Evolutionary conservation across 805 yeast genomes (phyloP), one percentile per base, ranked within the genome.

Genomic region (Hanseniaspora taiwanica): DNA sequence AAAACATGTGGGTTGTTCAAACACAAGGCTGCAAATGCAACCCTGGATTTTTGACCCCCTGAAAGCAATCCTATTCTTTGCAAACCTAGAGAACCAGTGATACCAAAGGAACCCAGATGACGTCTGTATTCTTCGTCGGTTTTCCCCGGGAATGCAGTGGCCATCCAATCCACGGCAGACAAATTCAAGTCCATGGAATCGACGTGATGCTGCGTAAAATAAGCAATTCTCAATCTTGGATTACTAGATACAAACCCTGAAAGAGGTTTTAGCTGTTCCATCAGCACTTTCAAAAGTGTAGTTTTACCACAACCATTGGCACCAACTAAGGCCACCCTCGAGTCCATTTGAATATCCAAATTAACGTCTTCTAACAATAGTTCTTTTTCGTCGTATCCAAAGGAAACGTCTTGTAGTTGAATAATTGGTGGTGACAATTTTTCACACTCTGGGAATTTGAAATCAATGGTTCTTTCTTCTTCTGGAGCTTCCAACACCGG

Each of bases 241-340:
- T 91, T 87, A 47, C 75, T 74, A 18, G 84, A 72, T 17, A 87
- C 80, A 42, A 71, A 68, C 42, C 98, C 98, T n/a, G 64, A 68
- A 35, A 76, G 55, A 2, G 98, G 96, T 18, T 66, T 64, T 40
- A 81, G 64, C 48, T 68, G 74, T 46, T 83, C 96, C 74, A 87
- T 78, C 50, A 91, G 66, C 34, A 91, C 66, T 59, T 89, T 89
- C 55, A 91, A 71, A 46, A 91, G 66, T 2, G 99, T 91, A 9
- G 98, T 87, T 61, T 91, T 91, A 81, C 99, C 99, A 56, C 96
- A 84, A 66, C 99, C 99, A 59, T 91, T 91, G 44, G 96, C 97
- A 72, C 99, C 99, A 44, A 91, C 95, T 44, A 91, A 69, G 0
- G 97, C 98, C 52, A 91, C 82, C 60, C 99, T 74, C 1, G 96